Evolutionary conservation across 1,284 basidiomycete species (phyloP), one percentile per base, ranked within the genome.

Genomic region (Phylloboletellus chloephorus): DNA sequence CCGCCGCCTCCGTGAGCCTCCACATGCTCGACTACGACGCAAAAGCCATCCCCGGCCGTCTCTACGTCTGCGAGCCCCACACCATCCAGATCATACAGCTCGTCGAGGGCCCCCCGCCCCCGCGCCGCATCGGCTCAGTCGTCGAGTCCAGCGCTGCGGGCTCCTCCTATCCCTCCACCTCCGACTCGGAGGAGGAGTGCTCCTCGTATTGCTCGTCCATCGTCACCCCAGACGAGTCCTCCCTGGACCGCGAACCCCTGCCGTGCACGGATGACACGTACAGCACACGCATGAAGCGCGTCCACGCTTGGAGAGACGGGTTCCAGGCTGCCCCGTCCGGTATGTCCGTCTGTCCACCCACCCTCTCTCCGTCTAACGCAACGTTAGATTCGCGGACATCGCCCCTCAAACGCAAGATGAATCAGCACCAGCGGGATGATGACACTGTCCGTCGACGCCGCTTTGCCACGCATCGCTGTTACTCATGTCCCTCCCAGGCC

Each of bases 181-280:
- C 61, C 0, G 53, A 55, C 6, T 67, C 68, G 9, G 70, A 73
- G 11, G 67, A 68, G 30, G 73, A 74, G 50, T 64, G 61, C 62
- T 41, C 74, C 0, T 82, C 79, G 0, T 84, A 82, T 48, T 84
- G 81, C 68, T 85, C 82, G 20, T 85, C 82, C 21, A 73, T 73
- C 46, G 56, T 50, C 54, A 63, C 52, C 10, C 61, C 60, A 2
- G 43, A 62, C 30, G 37, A 53, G 17, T 49, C 55, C 10, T 56
- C 56, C 0, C 45, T 46, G 15, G 24, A 36, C 34, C 57, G 41
- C 19, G 50, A 44, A 7, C 56, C 54, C 15, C 19, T 50, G 0
- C 52, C 46, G 7, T 58, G 56, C 47, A 60, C 70, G 19, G 66
- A 74, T 43, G 76, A 79, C 50, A 76, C 78, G 0, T 77, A 74